These are phyloP conservation scores for Orbilia ellipsospora DNA, from an alignment of 2,329 filamentous ascomycete genomes.

Conservation along the genomic window DNA sequence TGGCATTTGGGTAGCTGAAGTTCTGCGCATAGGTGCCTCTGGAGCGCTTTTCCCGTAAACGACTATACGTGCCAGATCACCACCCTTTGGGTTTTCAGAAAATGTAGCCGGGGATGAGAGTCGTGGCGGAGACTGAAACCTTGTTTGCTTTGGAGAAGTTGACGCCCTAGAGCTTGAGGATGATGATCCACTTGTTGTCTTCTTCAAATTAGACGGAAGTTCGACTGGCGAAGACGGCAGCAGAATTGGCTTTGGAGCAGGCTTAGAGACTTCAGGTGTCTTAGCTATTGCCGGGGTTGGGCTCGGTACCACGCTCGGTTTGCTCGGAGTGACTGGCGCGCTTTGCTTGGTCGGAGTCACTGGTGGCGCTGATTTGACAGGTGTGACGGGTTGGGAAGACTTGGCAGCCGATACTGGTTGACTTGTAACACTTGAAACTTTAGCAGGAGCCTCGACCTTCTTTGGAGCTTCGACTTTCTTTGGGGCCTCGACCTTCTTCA, in stretches of 20 bases:
- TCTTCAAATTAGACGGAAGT: slow-evolving; percentile 50
- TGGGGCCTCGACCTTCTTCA: not conserved
- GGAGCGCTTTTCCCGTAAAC: slow-evolving; percentile 9
- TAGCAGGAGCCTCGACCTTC: slow-evolving; percentile 2
- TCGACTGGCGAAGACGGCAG: slow-evolving; percentile 35
- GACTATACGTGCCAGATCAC: slow-evolving; percentile 13
- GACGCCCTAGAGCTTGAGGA: slow-evolving; percentile 26
- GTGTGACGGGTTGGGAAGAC: slow-evolving; percentile 8
- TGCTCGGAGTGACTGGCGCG: not conserved
- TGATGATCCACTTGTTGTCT: slow-evolving; percentile 25
- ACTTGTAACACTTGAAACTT: slow-evolving; percentile 4
- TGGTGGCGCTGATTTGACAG: slow-evolving; percentile 10
- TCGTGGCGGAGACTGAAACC: slow-evolving; percentile 46
- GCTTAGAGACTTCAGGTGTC: slow-evolving; percentile 4
- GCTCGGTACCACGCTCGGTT: not conserved
- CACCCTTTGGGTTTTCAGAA: slow-evolving; percentile 12
- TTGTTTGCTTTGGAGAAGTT: slow-evolving; percentile 46
- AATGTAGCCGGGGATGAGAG: slow-evolving; percentile 8
- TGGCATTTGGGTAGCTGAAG: slow-evolving; percentile 15
- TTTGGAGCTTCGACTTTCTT: slow-evolving; percentile 2
- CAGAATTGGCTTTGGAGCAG: slow-evolving; percentile 1
- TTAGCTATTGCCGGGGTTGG: slow-evolving; percentile 7
- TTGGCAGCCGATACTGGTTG: not conserved
- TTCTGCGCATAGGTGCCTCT: slow-evolving; percentile 9
- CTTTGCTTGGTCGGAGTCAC: slow-evolving; percentile 8